Percentiles rank a stretch among this genome's conserved stretches.
Conservation (phyloP, 1,284 basidiomycete species). For the Amylostereum areolatum region DNA sequence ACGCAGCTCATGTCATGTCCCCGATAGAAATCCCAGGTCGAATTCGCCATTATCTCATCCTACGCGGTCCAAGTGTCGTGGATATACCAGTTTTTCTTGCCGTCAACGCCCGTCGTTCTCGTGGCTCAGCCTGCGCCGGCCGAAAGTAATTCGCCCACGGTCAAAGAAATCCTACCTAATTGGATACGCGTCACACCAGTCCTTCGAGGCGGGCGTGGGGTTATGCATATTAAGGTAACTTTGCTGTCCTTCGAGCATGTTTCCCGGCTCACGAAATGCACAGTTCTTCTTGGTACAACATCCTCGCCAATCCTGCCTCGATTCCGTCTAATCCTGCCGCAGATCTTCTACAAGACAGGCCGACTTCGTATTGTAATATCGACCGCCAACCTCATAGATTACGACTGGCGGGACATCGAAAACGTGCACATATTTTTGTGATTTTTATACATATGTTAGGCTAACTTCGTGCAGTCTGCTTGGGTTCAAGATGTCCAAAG, state of each 20-base stretch:
- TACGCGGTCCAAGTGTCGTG: constrained; percentile 58
- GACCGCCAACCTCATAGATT: constrained; percentile 68
- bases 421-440: constrained; percentile 42
- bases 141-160: constrained; percentile 39
- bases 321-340: not conserved
- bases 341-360: constrained; percentile 72
- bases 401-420: constrained; percentile 77
- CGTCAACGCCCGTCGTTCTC: constrained; percentile 61
- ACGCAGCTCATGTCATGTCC: not conserved
- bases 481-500: constrained; percentile 76
- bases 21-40: constrained; percentile 53
- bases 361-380: constrained; percentile 66
- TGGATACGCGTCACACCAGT: constrained; percentile 69
- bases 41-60: constrained; percentile 69
- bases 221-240: constrained; percentile 77
- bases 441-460: constrained; percentile 1
- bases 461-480: constrained; percentile 40
- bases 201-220: constrained; percentile 55
- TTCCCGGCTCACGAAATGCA: not conserved
- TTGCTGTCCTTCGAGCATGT: not conserved
- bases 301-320: not conserved
- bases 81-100: constrained; percentile 65
- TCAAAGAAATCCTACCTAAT: constrained; percentile 62
- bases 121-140: constrained; percentile 50
- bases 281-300: constrained; percentile 64